Conservation (phyloP, 2,329 filamentous ascomycete species). For the Diaporthe capsici region DNA sequence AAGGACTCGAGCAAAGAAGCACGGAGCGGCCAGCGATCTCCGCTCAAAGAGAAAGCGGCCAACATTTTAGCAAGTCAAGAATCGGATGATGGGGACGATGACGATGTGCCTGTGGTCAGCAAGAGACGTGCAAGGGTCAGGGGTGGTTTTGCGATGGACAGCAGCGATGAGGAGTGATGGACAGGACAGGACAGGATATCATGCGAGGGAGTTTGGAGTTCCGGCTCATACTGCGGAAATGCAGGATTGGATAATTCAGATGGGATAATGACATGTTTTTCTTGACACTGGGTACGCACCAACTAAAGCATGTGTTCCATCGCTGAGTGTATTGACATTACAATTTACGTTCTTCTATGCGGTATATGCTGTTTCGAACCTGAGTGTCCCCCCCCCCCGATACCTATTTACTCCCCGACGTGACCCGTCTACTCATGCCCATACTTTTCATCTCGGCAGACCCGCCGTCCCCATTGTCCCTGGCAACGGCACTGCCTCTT, state of each 20-base stretch:
- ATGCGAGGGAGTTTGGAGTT: slow-evolving; percentile 20
- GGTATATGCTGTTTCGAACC: neutral
- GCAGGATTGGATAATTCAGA: neutral
- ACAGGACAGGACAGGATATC: neutral
- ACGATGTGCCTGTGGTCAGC: slow-evolving; percentile 29
- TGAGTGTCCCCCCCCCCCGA: too few species aligned
- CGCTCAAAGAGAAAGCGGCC: slow-evolving; percentile 34
- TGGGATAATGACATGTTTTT: neutral
- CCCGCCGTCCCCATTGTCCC: slow-evolving; percentile 40
- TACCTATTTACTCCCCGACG: neutral
- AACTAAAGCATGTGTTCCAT: neutral
- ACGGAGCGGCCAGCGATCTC: neutral
- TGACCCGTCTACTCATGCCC: slow-evolving; percentile 41
- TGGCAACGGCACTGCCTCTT: slow-evolving; percentile 41
- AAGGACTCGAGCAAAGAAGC: neutral
- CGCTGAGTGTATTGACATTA: slow-evolving; percentile 21
- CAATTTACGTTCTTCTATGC: slow-evolving; percentile 12
- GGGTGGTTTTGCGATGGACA: slow-evolving; percentile 39
- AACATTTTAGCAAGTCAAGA: slow-evolving; percentile 22
- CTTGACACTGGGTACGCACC: neutral
- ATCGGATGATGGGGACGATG: slow-evolving; percentile 35
- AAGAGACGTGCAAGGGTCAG: slow-evolving; percentile 38
- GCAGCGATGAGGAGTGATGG: slow-evolving; percentile 41
- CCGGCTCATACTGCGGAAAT: neutral
- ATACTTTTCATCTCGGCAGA: slow-evolving; percentile 29